These are phyloP conservation scores for Solanum chiquidenum DNA, from an alignment of 257 asterid species.

Conservation along the genomic window DNA sequence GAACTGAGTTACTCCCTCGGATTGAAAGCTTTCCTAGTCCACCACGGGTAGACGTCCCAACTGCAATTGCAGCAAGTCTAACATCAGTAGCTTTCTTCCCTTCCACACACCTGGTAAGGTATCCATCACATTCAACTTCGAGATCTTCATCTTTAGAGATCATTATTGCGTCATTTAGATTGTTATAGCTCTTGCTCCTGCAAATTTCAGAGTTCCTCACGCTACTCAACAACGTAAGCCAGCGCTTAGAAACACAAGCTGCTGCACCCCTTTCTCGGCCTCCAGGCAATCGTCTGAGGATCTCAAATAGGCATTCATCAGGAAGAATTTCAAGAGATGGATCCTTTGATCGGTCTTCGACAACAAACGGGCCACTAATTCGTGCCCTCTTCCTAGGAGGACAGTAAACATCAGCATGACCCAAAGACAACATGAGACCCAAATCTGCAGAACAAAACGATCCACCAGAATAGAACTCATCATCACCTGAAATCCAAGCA, in stretches of 20 bases:
- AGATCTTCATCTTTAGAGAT: slow-evolving; percentile 1
- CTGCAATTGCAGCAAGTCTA: slow-evolving; percentile 8
- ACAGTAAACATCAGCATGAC: slow-evolving; percentile 55
- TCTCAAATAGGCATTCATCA: slow-evolving; percentile 80
- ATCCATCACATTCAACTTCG: slow-evolving; percentile 1
- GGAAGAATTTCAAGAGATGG: slow-evolving; percentile 78
- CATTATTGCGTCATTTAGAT: not conserved
- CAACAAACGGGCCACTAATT: slow-evolving; percentile 34
- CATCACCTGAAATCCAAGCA: slow-evolving; percentile 49
- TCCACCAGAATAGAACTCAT: slow-evolving; percentile 42
- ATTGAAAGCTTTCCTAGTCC: slow-evolving; percentile 10
- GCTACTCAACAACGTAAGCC: slow-evolving; percentile 63
- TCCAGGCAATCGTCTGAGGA: slow-evolving; percentile 57
- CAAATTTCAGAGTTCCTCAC: slow-evolving; percentile 50
- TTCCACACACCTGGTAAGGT: slow-evolving; percentile 11
- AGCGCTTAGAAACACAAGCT: slow-evolving; percentile 81
- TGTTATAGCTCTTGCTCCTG: slow-evolving; percentile 17
- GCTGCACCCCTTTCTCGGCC: slow-evolving; percentile 67
- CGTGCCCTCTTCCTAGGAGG: slow-evolving; percentile 69
- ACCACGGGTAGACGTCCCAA: slow-evolving; percentile 12
- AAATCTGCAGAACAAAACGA: slow-evolving; percentile 44
- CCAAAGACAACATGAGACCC: slow-evolving; percentile 47
- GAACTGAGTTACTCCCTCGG: not conserved
- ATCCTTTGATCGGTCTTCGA: slow-evolving; percentile 15
- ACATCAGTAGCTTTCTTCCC: slow-evolving; percentile 10